Percentiles rank a stretch among this genome's conserved stretches.
phyloP scores from a whole-genome alignment of 257 asterid genomes.

The Scutellaria minor region DNA sequence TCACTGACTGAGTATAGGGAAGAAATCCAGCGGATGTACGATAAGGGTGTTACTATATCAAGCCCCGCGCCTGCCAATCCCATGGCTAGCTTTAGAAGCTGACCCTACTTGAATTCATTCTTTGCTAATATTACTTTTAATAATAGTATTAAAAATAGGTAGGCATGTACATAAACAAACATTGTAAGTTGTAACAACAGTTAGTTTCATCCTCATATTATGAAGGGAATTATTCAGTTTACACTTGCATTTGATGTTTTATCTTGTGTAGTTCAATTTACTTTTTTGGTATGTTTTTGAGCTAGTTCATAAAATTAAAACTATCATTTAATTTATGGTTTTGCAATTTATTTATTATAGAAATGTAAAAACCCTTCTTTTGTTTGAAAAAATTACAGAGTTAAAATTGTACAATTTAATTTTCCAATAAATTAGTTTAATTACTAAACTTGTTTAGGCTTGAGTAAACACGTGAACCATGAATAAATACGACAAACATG shows the following conservation, averaged over 20 bases:
- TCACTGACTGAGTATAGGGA: constrained; percentile 78
- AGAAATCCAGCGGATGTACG: constrained; percentile 93
- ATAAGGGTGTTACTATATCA: constrained; percentile 52
- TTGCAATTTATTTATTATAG: too few species aligned
- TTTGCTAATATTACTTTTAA: constrained; percentile 19
- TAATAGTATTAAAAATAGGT: constrained; percentile 14
- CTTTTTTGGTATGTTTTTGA: too few species aligned
- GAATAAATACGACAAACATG: neutral
- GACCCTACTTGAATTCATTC: constrained; percentile 48
- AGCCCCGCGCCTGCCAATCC: constrained; percentile 41
- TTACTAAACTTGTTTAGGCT: neutral
- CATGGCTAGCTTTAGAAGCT: constrained; percentile 58
- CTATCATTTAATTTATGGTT: too few species aligned
- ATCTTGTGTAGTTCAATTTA: too few species aligned
- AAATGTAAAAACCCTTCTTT: too few species aligned
- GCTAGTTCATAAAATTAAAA: too few species aligned
- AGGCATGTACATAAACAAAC: constrained; percentile 55
- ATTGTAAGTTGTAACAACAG: constrained; percentile 46
- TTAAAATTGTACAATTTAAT: neutral
- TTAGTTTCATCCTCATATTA: constrained; percentile 29
- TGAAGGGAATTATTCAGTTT: constrained; percentile 16
- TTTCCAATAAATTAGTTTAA: neutral
- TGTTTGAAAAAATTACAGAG: neutral
- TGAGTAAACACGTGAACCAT: neutral
- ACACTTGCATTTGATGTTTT: too few species aligned